These are phyloP conservation scores for Ochromonadaceae sp. DNA, from an alignment of 352 stramenopile genomes.

Conservation along the genomic window DNA sequence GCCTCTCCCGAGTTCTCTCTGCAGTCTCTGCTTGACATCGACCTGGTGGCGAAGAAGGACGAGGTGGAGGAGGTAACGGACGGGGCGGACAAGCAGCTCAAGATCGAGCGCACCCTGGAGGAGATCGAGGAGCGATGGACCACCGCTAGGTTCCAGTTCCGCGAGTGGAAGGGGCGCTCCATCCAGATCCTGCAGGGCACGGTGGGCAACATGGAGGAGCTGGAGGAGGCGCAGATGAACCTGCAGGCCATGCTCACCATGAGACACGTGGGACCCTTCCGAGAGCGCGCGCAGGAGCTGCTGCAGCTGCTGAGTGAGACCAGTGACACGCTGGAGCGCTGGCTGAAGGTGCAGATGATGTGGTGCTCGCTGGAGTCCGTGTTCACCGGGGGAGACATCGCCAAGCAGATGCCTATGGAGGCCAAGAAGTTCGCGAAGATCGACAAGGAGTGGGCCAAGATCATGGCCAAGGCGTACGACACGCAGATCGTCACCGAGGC, in stretches of 20 bases:
- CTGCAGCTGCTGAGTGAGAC: slow-evolving; percentile 84
- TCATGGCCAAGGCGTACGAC: slow-evolving; percentile 76
- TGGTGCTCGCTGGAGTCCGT: slow-evolving; percentile 95
- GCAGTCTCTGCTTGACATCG: slow-evolving; percentile 74
- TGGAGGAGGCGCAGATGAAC: slow-evolving; percentile 94
- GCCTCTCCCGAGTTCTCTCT: slow-evolving; percentile 84
- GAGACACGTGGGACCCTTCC: slow-evolving; percentile 87
- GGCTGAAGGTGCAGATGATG: slow-evolving; percentile 88
- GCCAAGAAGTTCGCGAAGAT: slow-evolving; percentile 95
- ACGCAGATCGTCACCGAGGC: slow-evolving; percentile 77
- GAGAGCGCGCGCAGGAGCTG: slow-evolving; percentile 80
- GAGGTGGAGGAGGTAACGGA: slow-evolving; percentile 96
- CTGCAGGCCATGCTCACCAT: slow-evolving; percentile 94
- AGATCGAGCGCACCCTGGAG: slow-evolving; percentile 81
- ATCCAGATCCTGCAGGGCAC: slow-evolving; percentile 88
- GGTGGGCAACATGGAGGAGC: slow-evolving; percentile 82
- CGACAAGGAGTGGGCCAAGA: slow-evolving; percentile 95
- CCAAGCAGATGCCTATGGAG: slow-evolving; percentile 94
- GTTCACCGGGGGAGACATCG: slow-evolving; percentile 95
- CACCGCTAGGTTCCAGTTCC: slow-evolving; percentile 84
- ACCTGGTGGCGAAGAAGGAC: slow-evolving; percentile 67
- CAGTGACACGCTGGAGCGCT: slow-evolving; percentile 88
- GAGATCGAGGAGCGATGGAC: slow-evolving; percentile 86
- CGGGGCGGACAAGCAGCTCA: slow-evolving; percentile 90
- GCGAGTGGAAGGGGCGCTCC: slow-evolving; percentile 73